Evolutionary conservation across 1,139 yeast genomes (phyloP).

Genomic region (Lodderomyces orthopsilosis): DNA sequence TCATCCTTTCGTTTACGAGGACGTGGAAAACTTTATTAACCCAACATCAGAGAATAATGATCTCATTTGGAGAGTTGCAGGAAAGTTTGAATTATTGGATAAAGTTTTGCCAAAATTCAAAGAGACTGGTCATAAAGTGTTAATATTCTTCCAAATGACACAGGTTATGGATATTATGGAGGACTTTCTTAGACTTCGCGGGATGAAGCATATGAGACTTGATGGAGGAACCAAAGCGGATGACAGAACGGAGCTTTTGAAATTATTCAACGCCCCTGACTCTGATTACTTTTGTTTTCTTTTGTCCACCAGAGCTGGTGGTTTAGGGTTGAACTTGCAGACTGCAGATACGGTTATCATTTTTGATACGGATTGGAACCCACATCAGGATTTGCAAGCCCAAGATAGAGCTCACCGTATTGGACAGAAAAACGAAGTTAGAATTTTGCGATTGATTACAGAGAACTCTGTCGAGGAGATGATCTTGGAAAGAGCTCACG

Average conservation of each 20-base stretch:
- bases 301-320: conserved; percentile 86
- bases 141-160: conserved; percentile 85
- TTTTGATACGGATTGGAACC: conserved; percentile 90
- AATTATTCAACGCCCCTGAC: conserved; percentile 65
- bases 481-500: conserved; percentile 78
- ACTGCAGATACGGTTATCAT: conserved; percentile 87
- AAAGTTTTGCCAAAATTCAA: conserved; percentile 72
- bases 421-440: conserved; percentile 84
- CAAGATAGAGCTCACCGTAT: conserved; percentile 90
- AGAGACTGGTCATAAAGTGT: conserved; percentile 72
- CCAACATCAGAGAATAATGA: conserved; percentile 71
- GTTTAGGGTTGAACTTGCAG: conserved; percentile 79
- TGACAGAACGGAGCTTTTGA: conserved; percentile 70
- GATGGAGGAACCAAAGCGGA: conserved; percentile 85
- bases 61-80: conserved; percentile 71
- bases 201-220: conserved; percentile 68
- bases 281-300: conserved; percentile 77
- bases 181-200: conserved; percentile 65
- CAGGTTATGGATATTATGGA: conserved; percentile 90
- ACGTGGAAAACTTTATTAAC: conserved; percentile 82
- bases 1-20: conserved; percentile 96
- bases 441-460: conserved; percentile 75
- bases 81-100: conserved; percentile 77
- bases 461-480: conserved; percentile 83
- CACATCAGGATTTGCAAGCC: conserved; percentile 89